phyloP scores from a whole-genome alignment of 1,139 yeast species.

The Diutina pseudorugosa region DNA sequence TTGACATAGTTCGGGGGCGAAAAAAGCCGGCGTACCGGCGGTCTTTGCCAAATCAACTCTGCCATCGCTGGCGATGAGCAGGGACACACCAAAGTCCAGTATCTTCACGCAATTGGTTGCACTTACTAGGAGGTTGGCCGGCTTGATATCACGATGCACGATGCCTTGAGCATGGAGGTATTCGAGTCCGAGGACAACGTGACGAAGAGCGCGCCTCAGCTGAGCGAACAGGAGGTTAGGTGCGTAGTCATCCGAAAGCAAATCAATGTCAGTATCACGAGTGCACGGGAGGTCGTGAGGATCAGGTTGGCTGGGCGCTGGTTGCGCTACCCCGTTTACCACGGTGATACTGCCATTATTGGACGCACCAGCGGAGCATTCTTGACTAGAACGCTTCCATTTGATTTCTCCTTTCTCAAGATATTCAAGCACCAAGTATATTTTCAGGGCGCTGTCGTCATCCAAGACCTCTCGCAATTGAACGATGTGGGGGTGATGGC shows the following conservation, averaged over 20 bases:
- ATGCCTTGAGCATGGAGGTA: constrained; percentile 89
- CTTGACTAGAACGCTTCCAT: constrained; percentile 45
- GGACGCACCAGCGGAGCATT: constrained; percentile 6
- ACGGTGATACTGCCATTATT: not conserved
- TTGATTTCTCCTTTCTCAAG: constrained; percentile 85
- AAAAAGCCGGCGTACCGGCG: constrained; percentile 84
- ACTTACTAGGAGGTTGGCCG: constrained; percentile 78
- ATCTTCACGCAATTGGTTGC: constrained; percentile 73
- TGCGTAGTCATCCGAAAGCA: constrained; percentile 27
- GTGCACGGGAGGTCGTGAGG: constrained; percentile 24
- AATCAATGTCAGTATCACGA: constrained; percentile 24
- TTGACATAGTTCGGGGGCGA: constrained; percentile 66
- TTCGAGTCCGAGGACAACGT: constrained; percentile 81
- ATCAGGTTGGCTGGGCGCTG: constrained; percentile 2
- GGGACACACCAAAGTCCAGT: constrained; percentile 94
- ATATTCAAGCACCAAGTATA: constrained; percentile 83
- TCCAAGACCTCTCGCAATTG: constrained; percentile 80
- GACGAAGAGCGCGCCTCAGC: constrained; percentile 65
- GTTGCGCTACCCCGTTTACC: constrained; percentile 9
- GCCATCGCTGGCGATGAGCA: constrained; percentile 51
- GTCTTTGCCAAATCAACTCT: constrained; percentile 82
- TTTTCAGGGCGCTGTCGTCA: constrained; percentile 72
- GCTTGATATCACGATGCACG: constrained; percentile 93
- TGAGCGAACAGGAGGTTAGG: constrained; percentile 58
- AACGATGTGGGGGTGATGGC: constrained; percentile 86